Evolutionary conservation across 371 early-diverging fungal genomes (phyloP).

Genomic region (Actinomortierella ambigua): DNA sequence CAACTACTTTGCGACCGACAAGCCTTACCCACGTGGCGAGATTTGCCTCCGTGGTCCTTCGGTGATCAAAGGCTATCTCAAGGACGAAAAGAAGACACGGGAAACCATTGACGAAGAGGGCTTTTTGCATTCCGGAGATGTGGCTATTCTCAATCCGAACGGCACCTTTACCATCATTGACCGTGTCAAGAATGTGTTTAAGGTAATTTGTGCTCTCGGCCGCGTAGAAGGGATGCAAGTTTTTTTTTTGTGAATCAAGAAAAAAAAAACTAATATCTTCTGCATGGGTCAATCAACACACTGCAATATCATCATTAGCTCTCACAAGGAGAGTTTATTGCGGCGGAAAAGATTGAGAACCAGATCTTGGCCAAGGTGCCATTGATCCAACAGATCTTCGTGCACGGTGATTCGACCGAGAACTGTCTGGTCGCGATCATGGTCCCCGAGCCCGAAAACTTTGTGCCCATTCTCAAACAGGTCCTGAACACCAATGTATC

Average conservation of each 20-base stretch:
- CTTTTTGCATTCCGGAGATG: conserved; percentile 93
- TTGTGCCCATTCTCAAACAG: conserved; percentile 52
- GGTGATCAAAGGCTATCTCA: conserved; percentile 84
- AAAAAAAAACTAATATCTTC: too few species aligned
- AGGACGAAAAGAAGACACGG: conserved; percentile 82
- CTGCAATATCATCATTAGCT: conserved; percentile 25
- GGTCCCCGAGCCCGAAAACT: conserved; percentile 79
- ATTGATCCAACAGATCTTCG: conserved; percentile 63
- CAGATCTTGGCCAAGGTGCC: conserved; percentile 26
- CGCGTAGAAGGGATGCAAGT: too few species aligned
- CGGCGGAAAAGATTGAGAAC: conserved; percentile 87
- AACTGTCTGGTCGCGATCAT: conserved; percentile 80
- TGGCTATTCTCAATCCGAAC: conserved; percentile 70
- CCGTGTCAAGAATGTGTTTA: conserved; percentile 98
- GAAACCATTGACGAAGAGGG: conserved; percentile 85
- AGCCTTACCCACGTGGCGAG: conserved; percentile 89
- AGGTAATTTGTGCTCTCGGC: too few species aligned
- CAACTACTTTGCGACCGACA: conserved; percentile 79
- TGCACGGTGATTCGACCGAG: conserved; percentile 89
- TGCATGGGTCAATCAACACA: too few species aligned
- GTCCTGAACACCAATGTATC: conserved; percentile 17
- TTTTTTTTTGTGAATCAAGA: too few species aligned
- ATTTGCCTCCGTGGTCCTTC: conserved; percentile 86
- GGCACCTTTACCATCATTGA: conserved; percentile 86
- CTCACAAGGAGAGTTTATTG: conserved; percentile 95